Percentiles rank a stretch among this genome's conserved stretches.
Conservation (phyloP, 1,284 basidiomycete genomes). For the Leccinum pachyderme region DNA sequence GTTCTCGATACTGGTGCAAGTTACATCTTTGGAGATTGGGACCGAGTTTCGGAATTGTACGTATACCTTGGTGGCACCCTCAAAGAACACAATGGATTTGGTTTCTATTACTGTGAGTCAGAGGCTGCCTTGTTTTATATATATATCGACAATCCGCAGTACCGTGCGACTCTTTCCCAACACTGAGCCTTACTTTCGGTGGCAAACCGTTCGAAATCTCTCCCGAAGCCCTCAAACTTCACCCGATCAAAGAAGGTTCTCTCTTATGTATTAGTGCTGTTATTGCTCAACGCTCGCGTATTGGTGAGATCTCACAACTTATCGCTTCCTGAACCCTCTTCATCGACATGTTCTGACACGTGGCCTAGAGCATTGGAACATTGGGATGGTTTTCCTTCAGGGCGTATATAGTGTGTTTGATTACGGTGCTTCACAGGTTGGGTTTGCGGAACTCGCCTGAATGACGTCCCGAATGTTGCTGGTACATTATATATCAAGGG, state of each 20-base stretch:
- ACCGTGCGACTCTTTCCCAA: not conserved
- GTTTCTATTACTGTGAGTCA: not conserved
- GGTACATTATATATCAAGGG: too few species aligned
- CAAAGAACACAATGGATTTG: not conserved
- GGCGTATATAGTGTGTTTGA: not conserved
- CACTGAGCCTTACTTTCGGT: not conserved
- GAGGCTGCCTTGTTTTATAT: not conserved
- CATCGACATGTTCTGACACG: not conserved
- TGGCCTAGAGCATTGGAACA: not conserved
- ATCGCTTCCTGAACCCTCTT: not conserved
- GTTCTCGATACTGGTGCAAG: not conserved
- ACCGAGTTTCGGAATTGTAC: not conserved
- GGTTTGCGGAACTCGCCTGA: not conserved
- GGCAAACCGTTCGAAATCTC: not conserved
- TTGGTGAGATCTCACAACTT: not conserved
- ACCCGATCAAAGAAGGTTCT: not conserved
- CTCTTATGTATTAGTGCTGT: not conserved
- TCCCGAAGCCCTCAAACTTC: not conserved
- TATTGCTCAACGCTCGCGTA: not conserved
- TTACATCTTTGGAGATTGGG: not conserved
- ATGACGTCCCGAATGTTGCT: not conserved
- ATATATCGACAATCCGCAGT: not conserved
- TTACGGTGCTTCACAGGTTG: not conserved
- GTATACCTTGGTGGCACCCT: not conserved
- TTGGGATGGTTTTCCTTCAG: not conserved